Evolutionary conservation across 1,284 basidiomycete genomes (phyloP).

Genomic region (Chalciporus sp.): DNA sequence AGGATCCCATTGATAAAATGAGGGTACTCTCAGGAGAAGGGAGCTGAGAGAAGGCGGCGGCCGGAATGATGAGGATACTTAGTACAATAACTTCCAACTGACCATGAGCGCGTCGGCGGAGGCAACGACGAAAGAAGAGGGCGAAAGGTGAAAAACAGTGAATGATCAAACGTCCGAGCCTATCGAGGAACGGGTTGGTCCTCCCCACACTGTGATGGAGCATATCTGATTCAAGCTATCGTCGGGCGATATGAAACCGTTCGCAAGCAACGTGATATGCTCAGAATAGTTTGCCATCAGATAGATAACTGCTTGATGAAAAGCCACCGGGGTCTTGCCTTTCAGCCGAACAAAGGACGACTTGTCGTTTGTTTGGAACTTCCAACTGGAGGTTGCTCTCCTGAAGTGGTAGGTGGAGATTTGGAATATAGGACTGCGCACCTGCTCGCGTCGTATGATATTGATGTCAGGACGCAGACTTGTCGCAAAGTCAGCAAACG

Average conservation of each 20-base stretch:
- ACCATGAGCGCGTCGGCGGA: constrained; percentile 7
- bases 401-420: constrained; percentile 3
- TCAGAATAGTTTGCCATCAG: constrained; percentile 28
- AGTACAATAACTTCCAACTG: not conserved
- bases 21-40: constrained; percentile 5
- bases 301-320: constrained; percentile 25
- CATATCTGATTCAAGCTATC: constrained; percentile 1
- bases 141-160: constrained; percentile 6
- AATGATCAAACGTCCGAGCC: constrained; percentile 14
- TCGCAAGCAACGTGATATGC: constrained; percentile 13
- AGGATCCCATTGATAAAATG: constrained; percentile 19
- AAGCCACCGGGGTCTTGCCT: constrained; percentile 18
- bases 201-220: constrained; percentile 19
- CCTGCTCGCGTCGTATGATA: not conserved
- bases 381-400: constrained; percentile 26
- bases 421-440: constrained; percentile 10
- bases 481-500: constrained; percentile 1
- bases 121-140: not conserved
- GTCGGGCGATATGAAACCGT: constrained; percentile 32
- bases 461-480: not conserved
- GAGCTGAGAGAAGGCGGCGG: constrained; percentile 13
- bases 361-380: constrained; percentile 14
- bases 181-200: constrained; percentile 11
- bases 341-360: constrained; percentile 13
- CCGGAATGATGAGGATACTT: not conserved